Percentiles rank a stretch among this genome's conserved stretches.
Conservation (phyloP, 2,329 filamentous ascomycete genomes). For the Fusarium sterilihyphosum region DNA sequence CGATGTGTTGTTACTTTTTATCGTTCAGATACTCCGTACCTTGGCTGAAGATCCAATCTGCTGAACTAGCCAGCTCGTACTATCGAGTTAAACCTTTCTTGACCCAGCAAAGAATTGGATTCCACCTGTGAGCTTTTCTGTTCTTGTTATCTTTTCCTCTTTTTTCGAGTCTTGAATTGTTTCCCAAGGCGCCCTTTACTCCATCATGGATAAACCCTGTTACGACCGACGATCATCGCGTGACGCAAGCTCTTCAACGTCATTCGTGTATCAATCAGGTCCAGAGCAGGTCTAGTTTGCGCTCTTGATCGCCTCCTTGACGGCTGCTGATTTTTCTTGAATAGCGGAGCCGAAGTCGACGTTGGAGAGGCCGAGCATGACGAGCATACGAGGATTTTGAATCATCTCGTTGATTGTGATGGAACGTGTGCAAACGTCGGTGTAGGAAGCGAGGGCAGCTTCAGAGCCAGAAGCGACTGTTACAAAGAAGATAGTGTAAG, state of each 20-base stretch:
- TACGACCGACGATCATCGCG: conserved; percentile 1
- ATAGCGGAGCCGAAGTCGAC: conserved; percentile 46
- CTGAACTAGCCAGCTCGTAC: background rate
- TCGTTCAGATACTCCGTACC: background rate
- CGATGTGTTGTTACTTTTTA: background rate
- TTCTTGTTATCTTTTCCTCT: background rate
- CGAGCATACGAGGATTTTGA: conserved; percentile 43
- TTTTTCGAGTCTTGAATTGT: background rate
- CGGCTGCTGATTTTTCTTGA: conserved; percentile 40
- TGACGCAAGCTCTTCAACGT: conserved; percentile 22
- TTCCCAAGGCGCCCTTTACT: background rate
- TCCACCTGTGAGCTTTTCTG: background rate
- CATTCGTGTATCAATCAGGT: conserved; percentile 3
- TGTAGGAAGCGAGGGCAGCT: conserved; percentile 42
- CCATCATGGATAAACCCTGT: conserved; percentile 4
- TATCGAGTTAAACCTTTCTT: background rate
- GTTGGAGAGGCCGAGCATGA: conserved; percentile 46
- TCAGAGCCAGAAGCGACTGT: conserved; percentile 32
- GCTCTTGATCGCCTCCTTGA: conserved; percentile 33
- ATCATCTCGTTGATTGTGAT: conserved; percentile 48
- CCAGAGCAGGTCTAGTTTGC: background rate
- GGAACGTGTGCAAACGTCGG: conserved; percentile 46
- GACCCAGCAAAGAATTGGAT: background rate
- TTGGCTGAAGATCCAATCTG: background rate
- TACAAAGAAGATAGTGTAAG: background rate